phyloP scores from a whole-genome alignment of 2,329 filamentous ascomycete genomes.

The Massarina eburnea region DNA sequence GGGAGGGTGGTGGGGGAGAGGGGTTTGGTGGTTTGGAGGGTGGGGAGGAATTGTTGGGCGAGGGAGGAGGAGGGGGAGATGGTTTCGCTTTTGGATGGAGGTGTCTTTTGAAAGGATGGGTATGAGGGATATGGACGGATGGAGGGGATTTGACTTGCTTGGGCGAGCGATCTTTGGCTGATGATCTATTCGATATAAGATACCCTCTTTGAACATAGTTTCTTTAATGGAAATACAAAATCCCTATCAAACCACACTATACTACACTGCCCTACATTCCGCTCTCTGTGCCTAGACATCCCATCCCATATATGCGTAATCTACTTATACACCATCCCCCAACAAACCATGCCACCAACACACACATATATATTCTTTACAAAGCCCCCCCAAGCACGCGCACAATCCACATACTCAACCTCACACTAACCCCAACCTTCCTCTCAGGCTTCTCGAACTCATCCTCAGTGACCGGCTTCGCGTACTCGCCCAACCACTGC shows the following conservation, averaged over 20 bases:
- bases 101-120: background rate
- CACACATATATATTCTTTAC: constrained; percentile 46
- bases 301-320: too few species aligned
- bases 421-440: constrained; percentile 80
- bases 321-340: background rate
- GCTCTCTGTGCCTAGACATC: too few species aligned
- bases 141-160: background rate
- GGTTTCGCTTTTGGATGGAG: background rate
- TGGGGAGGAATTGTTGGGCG: constrained; percentile 42
- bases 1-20: constrained; percentile 61
- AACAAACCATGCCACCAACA: background rate
- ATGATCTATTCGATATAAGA: constrained; percentile 10
- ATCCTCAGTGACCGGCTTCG: constrained; percentile 67
- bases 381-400: constrained; percentile 83
- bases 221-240: constrained; percentile 11
- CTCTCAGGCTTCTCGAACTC: constrained; percentile 82
- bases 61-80: background rate
- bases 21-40: constrained; percentile 50
- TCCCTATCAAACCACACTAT: too few species aligned
- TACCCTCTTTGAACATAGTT: constrained; percentile 19
- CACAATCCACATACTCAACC: constrained; percentile 93
- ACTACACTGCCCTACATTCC: too few species aligned
- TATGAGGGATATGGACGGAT: background rate
- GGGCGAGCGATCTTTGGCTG: constrained; percentile 1
- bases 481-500: constrained; percentile 74